These are phyloP conservation scores for Lactifluus hygrophoroides DNA, from an alignment of 768 basidiomycete genomes.

Conservation along the genomic window DNA sequence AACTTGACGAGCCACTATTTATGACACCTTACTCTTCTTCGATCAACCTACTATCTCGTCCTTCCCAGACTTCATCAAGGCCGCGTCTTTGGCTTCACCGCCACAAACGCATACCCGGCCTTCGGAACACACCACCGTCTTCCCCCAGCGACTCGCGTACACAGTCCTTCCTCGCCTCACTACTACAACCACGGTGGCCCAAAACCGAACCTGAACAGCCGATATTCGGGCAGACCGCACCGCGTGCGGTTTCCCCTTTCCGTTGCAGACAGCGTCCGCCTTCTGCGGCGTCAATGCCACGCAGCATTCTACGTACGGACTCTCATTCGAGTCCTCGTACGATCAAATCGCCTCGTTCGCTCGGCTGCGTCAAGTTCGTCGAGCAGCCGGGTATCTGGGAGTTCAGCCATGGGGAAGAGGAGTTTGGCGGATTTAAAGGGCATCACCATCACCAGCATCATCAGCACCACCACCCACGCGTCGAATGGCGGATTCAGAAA, in stretches of 20 bases:
- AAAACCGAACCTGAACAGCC: constrained; percentile 19
- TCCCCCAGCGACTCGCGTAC: constrained; percentile 14
- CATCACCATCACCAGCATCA: too few relatives aligned
- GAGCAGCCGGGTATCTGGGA: constrained; percentile 16
- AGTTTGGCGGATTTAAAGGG: not conserved
- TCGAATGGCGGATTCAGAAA: constrained; percentile 7
- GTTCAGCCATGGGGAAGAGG: constrained; percentile 8
- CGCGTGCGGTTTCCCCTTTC: constrained; percentile 19
- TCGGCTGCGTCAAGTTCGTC: constrained; percentile 20
- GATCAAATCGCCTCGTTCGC: constrained; percentile 11
- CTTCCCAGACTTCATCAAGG: constrained; percentile 25
- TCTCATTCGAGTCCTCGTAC: constrained; percentile 8
- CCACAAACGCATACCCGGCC: constrained; percentile 30
- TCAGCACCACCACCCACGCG: not conserved
- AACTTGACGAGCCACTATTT: constrained; percentile 14
- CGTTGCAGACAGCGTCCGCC: constrained; percentile 16
- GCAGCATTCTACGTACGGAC: constrained; percentile 21
- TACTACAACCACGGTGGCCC: constrained; percentile 20
- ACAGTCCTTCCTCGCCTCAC: constrained; percentile 18
- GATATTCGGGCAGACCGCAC: constrained; percentile 21
- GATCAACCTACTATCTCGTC: constrained; percentile 19
- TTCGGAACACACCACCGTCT: constrained; percentile 12
- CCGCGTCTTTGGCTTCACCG: constrained; percentile 43
- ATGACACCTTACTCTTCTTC: constrained; percentile 16
- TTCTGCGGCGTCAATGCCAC: constrained; percentile 16